Base-by-base conservation (phyloP, 176 grass and related monocot species). In the Zoysia pacifica region DNA sequence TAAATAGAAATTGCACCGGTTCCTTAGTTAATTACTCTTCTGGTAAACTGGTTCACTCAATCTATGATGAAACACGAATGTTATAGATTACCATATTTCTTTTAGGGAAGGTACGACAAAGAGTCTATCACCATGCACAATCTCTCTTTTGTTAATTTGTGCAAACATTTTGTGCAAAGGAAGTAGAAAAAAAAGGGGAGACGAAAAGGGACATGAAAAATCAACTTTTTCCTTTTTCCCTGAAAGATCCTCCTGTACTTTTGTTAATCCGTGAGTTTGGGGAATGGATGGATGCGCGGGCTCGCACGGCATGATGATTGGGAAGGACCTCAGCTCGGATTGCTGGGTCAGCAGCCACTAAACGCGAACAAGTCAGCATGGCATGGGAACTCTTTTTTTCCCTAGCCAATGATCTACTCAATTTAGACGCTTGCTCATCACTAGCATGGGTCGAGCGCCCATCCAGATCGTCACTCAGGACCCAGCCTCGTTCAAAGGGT, bases 331-430 rank as follows among this genome's bases (percentile, higher is more conserved):
- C 69, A 11, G 72, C 72, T 76, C 65, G 12, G 56, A 81, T 72
- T 77, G 82, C 79, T 67, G 72, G 82, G 77, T 85, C 82, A 89
- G 82, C 72, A 85, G 54, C 72, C 82, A 89, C 82, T 81, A 53
- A 89, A 55, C 82, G 81, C 44, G 42, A 71, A 85, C 82, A 89
- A 82, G 58, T 89, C 77, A 85, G 77, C 82, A 77, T 76, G 42
- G 71, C 82, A 72, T 85, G 65, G 71, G 4, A 35, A 4, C 18
- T 2, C 56, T 70, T 81, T 75, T 76, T 39, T 11, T 7, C 43
- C 50, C 43, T 19, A 44, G 48, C 70, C 81, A 28, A 28, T 28
- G 28, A 46, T 54, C 45, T 59, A 88, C 71, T 46, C 16, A 50
- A 55, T 58, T 84, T 80, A 80, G 65, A 81, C 63, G 79, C 7